A percentile compares a stretch with the other conserved stretches of the same genome.
phyloP scores from a whole-genome alignment of 176 grass and related monocot genomes.

The Aegilops tauschii region DNA sequence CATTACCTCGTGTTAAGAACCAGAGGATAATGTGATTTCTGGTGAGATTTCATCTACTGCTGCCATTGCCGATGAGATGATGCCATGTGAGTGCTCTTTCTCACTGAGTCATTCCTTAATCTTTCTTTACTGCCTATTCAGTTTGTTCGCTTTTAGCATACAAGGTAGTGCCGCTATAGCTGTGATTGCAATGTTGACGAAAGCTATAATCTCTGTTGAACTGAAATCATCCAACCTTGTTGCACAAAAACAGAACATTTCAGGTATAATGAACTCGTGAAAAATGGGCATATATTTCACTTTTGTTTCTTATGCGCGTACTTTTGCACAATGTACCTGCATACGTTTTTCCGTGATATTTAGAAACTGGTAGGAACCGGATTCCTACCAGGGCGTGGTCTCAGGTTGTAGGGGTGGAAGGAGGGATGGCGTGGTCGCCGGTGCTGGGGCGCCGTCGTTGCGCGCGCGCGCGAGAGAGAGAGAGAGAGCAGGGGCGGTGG shows the following conservation, averaged over 20 bases:
- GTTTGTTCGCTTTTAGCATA: not conserved
- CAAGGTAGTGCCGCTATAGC: not conserved
- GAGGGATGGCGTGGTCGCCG: too few species aligned
- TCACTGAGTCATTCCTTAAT: not conserved
- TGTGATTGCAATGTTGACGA: not conserved
- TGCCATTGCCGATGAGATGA: conserved; percentile 17
- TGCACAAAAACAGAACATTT: not conserved
- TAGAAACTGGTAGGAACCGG: not conserved
- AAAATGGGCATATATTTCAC: not conserved
- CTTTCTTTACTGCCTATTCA: not conserved
- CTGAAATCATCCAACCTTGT: not conserved
- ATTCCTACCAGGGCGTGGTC: too few species aligned
- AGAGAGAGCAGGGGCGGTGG: too few species aligned
- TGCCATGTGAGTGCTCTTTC: conserved; percentile 17
- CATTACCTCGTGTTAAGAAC: not conserved
- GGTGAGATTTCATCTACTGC: not conserved
- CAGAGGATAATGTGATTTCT: conserved; percentile 2
- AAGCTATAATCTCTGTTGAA: not conserved
- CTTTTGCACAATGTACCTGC: not conserved
- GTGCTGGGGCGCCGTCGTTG: too few species aligned
- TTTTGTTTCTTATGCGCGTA: not conserved
- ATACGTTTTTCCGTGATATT: not conserved
- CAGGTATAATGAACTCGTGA: not conserved
- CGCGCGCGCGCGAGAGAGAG: too few species aligned
- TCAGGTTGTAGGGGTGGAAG: too few species aligned